phyloP scores from a whole-genome alignment of 331 rosid genomes.

The Rhamnella rubrinervis region DNA sequence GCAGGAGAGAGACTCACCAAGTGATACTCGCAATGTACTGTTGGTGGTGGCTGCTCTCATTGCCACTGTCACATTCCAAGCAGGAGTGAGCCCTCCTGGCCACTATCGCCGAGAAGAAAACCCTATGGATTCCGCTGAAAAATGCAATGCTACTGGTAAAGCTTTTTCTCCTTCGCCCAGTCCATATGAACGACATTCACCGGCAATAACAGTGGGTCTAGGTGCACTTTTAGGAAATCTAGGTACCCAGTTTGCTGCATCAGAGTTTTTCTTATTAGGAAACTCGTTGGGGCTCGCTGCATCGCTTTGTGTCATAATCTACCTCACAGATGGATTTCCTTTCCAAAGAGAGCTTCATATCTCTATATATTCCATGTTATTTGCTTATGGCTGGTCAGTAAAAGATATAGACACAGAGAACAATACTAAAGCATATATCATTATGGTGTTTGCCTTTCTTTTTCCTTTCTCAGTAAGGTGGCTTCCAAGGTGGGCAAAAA shows the following conservation, averaged over 20 bases:
- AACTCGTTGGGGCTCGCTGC: conserved; percentile 3
- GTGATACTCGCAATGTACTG: conserved; percentile 5
- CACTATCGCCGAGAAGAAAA: no score
- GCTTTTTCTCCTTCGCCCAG: no score
- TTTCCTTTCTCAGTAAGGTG: not conserved
- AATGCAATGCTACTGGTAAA: no score
- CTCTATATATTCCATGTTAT: not conserved
- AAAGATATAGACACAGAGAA: not conserved
- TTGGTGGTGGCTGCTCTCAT: conserved; percentile 7
- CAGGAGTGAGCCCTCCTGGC: conserved; percentile 4
- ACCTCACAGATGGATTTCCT: conserved; percentile 7
- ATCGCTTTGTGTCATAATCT: not conserved
- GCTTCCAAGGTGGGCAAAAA: not conserved
- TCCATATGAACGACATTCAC: not conserved
- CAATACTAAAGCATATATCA: not conserved
- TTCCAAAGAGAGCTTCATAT: conserved; percentile 20
- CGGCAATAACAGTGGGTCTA: not conserved
- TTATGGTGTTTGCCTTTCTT: not conserved
- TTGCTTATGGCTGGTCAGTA: conserved; percentile 8
- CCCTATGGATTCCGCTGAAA: no score
- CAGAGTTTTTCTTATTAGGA: not conserved
- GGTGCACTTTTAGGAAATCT: not conserved
- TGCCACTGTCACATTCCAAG: conserved; percentile 11
- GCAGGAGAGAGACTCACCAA: conserved; percentile 6
- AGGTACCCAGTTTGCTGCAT: not conserved